Base-by-base conservation (phyloP, 192 early-diverging fungal species). In the Coemansia sp. region DNA sequence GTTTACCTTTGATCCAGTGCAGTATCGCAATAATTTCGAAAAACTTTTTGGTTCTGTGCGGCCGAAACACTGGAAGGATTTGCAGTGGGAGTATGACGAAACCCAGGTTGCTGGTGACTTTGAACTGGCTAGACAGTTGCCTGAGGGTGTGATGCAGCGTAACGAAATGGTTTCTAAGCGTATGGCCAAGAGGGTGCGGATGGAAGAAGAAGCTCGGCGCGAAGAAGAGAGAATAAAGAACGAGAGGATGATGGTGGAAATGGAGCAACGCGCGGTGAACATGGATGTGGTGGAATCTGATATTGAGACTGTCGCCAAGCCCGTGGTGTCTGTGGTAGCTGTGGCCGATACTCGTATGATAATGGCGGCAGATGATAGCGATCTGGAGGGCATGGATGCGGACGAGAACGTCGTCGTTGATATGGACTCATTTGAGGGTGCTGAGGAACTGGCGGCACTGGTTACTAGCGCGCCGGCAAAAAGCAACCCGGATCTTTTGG, bases 1-100 rank as follows among this genome's bases (percentile, higher is more conserved):
- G 74, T 80, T 93, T 69, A 86, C 83, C 11, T 87, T 85, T 63
- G 90, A 93, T 42, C 90, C 90, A 2, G 72, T 79, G 6, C 83
- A 86, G 58, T 86, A 89, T 73, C 90, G 89, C 69, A 83, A 89
- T 59, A 87, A 80, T 55, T 75, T 88, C 50, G 82, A 82, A 22
- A 88, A 88, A 52, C 64, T 89, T 22, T 66, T 66, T 56, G 76
- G 71, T 6, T 65, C 63, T 0, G 63, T 66, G 4, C 28, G 52
- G 33, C 58, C 70, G n/a, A 82, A 82, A 50, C 10, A 40, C 30
- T 50, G 33, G 56, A 12, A 40, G n/a, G 51, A 73, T 18, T 38
- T 82, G 45, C 56, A 63, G 54, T 82, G 80, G 80, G 80, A 82
- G 66, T 82, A 80, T 32, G 54, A 72, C 42, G 52, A 50, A n/a